Base-by-base conservation (phyloP, 2,329 filamentous ascomycete species). In the Chalaropsis thielavioides region DNA sequence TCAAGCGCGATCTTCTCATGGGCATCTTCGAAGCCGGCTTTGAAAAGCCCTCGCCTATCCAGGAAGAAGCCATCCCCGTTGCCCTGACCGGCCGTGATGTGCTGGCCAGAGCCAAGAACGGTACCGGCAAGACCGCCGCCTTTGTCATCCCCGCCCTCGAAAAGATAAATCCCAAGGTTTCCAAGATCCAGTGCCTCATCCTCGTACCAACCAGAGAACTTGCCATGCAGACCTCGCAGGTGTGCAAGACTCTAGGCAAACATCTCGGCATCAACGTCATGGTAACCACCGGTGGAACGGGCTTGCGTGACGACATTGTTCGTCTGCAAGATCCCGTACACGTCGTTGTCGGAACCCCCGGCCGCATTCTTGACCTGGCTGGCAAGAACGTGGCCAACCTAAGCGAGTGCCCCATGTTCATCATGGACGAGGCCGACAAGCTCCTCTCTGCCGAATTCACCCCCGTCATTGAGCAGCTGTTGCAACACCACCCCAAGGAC, bases 371-470 rank as follows among this genome's bases (percentile, higher is more conserved):
- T 68, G 94, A 99, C 79, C 79, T 99, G 70, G 92, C 94, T 67
- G 91, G 92, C 75, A 97, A 99, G 79, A 91, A 89, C 69, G 92
- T 99, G 67, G 94, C 94, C 68, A 94, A 99, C 76, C 83, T 99
- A 61, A 95, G 92, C 71, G 88, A 95, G 77, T 97, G 94, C 74
- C 88, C 91, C 71, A 97, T 95, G 73, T 99, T 99, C 74, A 90
- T 99, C 77, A 99, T 99, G 94, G 94, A 99, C 73, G 94, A 99
- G 76, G 94, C 94, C 64, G 94, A 99, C 77, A 99, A 99, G 80
- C 85, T 99, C 68, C 83, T 99, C 62, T 99, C 94, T 6, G 85
- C 90, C 67, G 94, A 99, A 74, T 99, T 99, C 74, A 99, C 94
- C 6, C 91, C 92, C 31, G 92, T 96, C 69, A 96, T 99, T 70